Conservation (phyloP, 805 yeast genomes). For the Sugiyamaella marilandica region DNA sequence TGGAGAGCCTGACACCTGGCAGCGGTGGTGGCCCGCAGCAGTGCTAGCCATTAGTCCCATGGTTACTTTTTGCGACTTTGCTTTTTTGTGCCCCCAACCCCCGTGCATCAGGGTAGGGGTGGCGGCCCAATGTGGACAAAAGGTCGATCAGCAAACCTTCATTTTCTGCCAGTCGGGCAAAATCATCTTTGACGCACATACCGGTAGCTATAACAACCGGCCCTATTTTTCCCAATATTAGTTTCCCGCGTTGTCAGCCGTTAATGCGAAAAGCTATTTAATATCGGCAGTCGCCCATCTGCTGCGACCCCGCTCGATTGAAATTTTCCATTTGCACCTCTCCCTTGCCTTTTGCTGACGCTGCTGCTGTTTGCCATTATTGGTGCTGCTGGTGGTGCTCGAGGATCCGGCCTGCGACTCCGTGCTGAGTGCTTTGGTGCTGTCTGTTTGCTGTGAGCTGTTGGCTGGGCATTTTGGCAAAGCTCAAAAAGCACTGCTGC, state of each 20-base stretch:
- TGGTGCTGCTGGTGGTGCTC: too few relatives aligned
- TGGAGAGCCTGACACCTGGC: too few relatives aligned
- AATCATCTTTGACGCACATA: conserved; percentile 1
- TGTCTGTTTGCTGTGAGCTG: too few relatives aligned
- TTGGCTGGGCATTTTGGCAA: too few relatives aligned
- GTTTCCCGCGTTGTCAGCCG: background rate
- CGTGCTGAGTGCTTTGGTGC: too few relatives aligned
- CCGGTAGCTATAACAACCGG: conserved; percentile 4
- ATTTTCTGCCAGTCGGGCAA: background rate
- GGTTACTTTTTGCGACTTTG: conserved; percentile 1
- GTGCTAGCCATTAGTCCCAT: too few relatives aligned
- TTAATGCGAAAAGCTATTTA: conserved; percentile 3
- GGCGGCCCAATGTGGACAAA: background rate
- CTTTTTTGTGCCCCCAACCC: too few relatives aligned
- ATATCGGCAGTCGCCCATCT: background rate
- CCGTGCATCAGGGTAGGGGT: background rate
- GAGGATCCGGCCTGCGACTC: too few relatives aligned
- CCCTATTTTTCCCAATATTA: conserved; percentile 2
- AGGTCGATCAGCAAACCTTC: conserved; percentile 4
- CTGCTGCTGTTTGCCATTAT: too few relatives aligned
- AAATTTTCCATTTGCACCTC: background rate
- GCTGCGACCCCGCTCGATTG: conserved; percentile 1
- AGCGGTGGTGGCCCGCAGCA: too few relatives aligned
- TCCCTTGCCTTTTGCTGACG: too few relatives aligned
- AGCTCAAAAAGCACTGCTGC: too few relatives aligned